phyloP scores from a whole-genome alignment of 2,329 filamentous ascomycete genomes.

The Colletotrichum siamense region DNA sequence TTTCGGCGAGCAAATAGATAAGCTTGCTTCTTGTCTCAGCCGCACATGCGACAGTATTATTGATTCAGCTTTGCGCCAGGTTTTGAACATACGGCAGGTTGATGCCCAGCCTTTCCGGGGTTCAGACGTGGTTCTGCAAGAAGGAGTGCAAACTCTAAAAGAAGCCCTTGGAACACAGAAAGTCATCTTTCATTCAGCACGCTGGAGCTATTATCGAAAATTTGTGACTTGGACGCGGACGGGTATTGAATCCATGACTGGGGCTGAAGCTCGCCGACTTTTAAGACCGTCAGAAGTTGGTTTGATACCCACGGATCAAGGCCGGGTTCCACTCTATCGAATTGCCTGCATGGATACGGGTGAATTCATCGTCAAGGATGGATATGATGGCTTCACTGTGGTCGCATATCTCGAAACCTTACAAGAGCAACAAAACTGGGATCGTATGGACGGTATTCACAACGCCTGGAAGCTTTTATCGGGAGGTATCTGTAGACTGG shows the following conservation, averaged over 20 bases:
- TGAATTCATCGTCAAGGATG: neutral
- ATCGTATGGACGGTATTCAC: neutral
- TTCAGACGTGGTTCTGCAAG: neutral
- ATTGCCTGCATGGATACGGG: neutral
- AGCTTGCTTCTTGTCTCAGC: neutral
- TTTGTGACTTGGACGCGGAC: neutral
- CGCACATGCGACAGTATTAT: neutral
- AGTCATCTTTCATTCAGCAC: neutral
- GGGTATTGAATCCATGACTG: neutral
- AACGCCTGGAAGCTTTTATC: neutral
- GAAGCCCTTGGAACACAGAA: neutral
- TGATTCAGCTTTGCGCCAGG: neutral
- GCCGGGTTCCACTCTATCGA: neutral
- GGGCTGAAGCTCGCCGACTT: neutral
- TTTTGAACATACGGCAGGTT: neutral
- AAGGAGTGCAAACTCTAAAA: neutral
- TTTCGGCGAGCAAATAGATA: neutral
- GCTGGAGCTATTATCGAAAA: neutral
- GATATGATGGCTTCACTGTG: neutral
- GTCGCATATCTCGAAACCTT: neutral
- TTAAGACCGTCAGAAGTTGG: neutral
- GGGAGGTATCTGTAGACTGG: neutral
- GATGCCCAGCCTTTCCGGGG: neutral
- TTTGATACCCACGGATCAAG: neutral
- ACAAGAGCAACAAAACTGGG: neutral